Conservation (phyloP, 495 filamentous ascomycete genomes). For the Hypoxylon crocopeplum region DNA sequence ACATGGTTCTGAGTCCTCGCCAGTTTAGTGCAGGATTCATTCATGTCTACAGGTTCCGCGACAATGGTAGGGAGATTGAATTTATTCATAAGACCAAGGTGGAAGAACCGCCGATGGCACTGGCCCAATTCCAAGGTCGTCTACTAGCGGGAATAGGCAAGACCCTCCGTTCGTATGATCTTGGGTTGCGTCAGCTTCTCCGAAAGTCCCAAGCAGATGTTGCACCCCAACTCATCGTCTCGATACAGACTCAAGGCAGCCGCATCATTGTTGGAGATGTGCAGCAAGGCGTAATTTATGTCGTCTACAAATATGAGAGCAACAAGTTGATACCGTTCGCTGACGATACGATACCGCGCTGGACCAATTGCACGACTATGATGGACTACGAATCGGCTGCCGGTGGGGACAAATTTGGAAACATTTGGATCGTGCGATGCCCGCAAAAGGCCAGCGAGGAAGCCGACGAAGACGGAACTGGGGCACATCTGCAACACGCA, state of each 20-base stretch:
- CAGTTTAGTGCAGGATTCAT: conserved; percentile 81
- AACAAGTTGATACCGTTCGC: conserved; percentile 91
- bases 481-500: conserved; percentile 87
- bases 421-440: conserved; percentile 89
- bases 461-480: conserved; percentile 89
- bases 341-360: conserved; percentile 87
- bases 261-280: conserved; percentile 92
- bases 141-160: conserved; percentile 84
- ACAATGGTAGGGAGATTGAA: conserved; percentile 83
- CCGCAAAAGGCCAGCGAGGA: conserved; percentile 86
- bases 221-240: conserved; percentile 81
- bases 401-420: conserved; percentile 97
- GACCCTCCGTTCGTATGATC: conserved; percentile 84
- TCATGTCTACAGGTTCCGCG: conserved; percentile 90
- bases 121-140: conserved; percentile 90
- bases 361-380: conserved; percentile 88
- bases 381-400: conserved; percentile 96
- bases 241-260: conserved; percentile 87
- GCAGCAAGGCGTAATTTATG: conserved; percentile 86
- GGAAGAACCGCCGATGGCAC: conserved; percentile 85
- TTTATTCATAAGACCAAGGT: conserved; percentile 96
- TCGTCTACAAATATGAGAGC: conserved; percentile 91
- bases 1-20: conserved; percentile 78
- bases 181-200: conserved; percentile 88
- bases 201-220: conserved; percentile 87